phyloP scores from a whole-genome alignment of 441 rosid genomes.

The Syzygium syzygioides region DNA sequence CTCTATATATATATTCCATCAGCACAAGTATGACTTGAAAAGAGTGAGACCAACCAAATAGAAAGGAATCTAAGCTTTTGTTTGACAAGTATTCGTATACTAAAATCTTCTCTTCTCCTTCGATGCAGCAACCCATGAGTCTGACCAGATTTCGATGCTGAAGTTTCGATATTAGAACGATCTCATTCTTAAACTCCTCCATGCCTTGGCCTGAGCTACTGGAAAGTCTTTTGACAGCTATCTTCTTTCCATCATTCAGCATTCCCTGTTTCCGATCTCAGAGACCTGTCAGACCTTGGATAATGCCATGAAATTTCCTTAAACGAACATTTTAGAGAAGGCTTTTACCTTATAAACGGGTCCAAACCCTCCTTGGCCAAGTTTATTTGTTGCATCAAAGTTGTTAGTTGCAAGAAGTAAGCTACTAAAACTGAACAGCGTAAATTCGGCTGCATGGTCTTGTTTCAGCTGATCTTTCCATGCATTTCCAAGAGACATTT shows the following conservation, averaged over 20 bases:
- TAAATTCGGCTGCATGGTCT: accelerated
- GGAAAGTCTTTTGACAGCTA: conserved; percentile 12
- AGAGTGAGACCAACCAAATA: neutral
- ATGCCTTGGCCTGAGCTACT: conserved; percentile 1
- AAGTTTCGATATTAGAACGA: conserved; percentile 4
- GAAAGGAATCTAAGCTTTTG: neutral
- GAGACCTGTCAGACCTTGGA: neutral
- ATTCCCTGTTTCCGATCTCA: neutral
- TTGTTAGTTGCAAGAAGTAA: neutral
- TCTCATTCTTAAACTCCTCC: conserved; percentile 12
- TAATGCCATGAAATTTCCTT: neutral
- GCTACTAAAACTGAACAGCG: neutral
- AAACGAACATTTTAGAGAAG: neutral
- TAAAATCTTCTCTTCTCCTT: neutral
- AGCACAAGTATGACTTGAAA: neutral
- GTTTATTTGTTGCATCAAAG: neutral
- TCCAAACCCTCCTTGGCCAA: conserved; percentile 13
- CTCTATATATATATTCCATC: neutral
- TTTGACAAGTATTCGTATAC: neutral
- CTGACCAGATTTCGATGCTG: neutral
- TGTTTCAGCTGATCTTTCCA: neutral
- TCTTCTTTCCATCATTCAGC: neutral
- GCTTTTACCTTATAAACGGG: conserved; percentile 6
- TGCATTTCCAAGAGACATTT: neutral
- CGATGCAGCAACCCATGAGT: neutral